Evolutionary conservation across 108 stramenopile genomes (phyloP).

Genomic region (Cyclotella kingstonii): DNA sequence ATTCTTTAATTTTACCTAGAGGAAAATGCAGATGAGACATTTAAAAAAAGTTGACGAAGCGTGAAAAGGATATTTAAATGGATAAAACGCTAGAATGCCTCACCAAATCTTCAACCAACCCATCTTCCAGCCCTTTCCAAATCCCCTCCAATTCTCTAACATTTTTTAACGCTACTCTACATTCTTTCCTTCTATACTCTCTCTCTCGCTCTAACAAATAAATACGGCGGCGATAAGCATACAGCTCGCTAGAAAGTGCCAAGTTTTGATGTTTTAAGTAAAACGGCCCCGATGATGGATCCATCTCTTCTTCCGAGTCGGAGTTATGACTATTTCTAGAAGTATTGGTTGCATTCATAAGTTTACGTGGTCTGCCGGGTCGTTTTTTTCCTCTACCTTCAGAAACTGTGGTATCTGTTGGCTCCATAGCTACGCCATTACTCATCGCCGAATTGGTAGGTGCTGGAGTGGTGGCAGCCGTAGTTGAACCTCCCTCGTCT

Average conservation of each 20-base stretch:
- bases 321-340: no score
- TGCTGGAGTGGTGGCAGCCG: no score
- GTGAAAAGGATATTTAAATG: neutral
- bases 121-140: conserved; percentile 35
- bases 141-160: conserved; percentile 32
- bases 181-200: conserved; percentile 60
- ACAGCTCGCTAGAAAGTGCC: conserved; percentile 71
- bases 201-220: conserved; percentile 63
- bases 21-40: neutral
- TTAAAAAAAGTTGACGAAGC: conserved; percentile 2
- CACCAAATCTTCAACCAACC: conserved; percentile 28
- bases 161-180: conserved; percentile 41
- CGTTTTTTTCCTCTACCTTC: neutral
- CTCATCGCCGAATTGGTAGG: no score
- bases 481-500: no score
- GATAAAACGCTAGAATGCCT: conserved; percentile 3
- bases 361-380: conserved; percentile 16
- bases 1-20: neutral
- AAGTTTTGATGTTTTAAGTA: conserved; percentile 79
- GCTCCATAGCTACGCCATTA: no score
- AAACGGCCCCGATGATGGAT: conserved; percentile 48
- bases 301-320: conserved; percentile 58
- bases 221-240: conserved; percentile 53
- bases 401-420: neutral
- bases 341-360: neutral